phyloP scores from a whole-genome alignment of 129 eudicot genomes.

The Flaveria robusta region DNA sequence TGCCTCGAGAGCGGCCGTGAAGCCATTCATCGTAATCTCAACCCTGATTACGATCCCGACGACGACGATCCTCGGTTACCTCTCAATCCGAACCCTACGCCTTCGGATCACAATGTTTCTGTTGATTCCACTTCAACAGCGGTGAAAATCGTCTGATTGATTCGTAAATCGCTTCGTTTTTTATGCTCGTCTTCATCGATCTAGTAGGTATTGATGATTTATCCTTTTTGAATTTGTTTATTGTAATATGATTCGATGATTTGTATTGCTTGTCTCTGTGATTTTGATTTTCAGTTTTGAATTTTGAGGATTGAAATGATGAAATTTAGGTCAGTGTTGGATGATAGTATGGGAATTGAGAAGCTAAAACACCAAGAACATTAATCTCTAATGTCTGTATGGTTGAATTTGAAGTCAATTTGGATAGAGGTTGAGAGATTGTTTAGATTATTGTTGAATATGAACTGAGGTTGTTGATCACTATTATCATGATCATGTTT shows the following conservation, averaged over 20 bases:
- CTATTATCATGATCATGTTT: background rate
- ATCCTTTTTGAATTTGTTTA: background rate
- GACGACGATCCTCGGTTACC: conserved; percentile 61
- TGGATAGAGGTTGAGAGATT: too few relatives aligned
- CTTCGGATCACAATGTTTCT: conserved; percentile 16
- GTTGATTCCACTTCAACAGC: conserved; percentile 33
- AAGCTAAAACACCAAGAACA: too few relatives aligned
- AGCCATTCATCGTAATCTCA: conserved; percentile 84
- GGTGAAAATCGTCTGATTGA: conserved; percentile 43
- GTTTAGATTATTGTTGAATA: background rate
- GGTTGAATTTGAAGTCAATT: too few relatives aligned
- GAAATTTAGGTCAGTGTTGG: background rate
- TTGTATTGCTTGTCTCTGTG: background rate
- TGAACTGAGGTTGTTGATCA: background rate
- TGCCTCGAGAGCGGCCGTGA: conserved; percentile 90
- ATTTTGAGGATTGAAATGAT: conserved; percentile 4
- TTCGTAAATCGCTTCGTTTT: background rate
- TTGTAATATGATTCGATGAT: background rate
- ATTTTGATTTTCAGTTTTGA: background rate
- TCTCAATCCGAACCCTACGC: conserved; percentile 50
- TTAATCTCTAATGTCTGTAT: too few relatives aligned
- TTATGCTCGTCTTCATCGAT: background rate
- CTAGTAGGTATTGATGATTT: too few relatives aligned
- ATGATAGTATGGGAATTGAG: background rate
- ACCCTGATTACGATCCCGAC: conserved; percentile 92